phyloP scores from a whole-genome alignment of 805 yeast species.

The Candida ipomoeae region DNA sequence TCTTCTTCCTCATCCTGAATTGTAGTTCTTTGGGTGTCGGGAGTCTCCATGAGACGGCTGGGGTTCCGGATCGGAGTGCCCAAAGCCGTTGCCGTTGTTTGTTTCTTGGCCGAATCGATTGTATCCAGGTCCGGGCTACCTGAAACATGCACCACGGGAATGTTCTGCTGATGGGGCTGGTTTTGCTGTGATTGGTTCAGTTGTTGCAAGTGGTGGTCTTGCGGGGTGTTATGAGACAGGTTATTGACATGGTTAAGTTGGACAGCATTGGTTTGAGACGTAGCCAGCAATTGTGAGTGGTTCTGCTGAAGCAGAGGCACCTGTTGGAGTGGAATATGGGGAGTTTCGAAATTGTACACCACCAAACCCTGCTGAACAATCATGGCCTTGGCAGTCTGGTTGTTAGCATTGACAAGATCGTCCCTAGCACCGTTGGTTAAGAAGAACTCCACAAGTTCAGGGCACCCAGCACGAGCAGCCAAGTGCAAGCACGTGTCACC shows the following conservation, averaged over 20 bases:
- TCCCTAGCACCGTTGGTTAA: conserved; percentile 80
- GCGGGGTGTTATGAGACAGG: neutral
- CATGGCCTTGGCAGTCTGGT: conserved; percentile 43
- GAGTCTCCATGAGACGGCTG: conserved; percentile 29
- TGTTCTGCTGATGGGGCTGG: neutral
- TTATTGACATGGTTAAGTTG: neutral
- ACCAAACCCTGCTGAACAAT: conserved; percentile 37
- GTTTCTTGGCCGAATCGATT: neutral
- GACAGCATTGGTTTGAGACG: neutral
- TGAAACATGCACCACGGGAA: conserved; percentile 1
- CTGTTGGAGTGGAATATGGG: neutral
- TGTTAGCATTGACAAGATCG: conserved; percentile 41
- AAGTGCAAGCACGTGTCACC: conserved; percentile 87
- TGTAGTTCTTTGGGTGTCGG: conserved; percentile 44
- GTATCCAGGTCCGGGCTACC: neutral
- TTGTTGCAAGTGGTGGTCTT: neutral
- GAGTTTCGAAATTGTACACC: conserved; percentile 14
- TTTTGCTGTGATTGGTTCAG: neutral
- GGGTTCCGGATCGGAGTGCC: conserved; percentile 17
- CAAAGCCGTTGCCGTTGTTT: conserved; percentile 3
- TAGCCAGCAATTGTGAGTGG: neutral
- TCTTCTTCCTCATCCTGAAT: conserved; percentile 39
- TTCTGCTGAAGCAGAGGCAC: conserved; percentile 1
- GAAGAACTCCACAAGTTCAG: conserved; percentile 71
- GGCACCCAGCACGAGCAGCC: conserved; percentile 64